Conservation (phyloP, 192 early-diverging fungal genomes). For the Backusella liffmaniae region DNA sequence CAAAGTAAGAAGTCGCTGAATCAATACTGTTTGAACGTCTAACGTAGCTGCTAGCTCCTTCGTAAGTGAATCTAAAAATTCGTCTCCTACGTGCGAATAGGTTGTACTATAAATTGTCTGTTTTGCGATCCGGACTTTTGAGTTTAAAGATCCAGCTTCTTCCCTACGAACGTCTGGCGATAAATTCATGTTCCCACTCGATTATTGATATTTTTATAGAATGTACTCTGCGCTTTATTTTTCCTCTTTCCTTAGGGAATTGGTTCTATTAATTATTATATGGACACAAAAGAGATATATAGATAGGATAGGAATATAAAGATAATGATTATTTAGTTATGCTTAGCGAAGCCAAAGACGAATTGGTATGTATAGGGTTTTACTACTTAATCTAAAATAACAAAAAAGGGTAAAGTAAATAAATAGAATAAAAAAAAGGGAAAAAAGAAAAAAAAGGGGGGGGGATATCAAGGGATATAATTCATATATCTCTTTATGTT, state of each 20-base stretch:
- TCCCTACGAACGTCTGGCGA: neutral
- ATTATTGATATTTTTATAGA: neutral
- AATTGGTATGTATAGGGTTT: neutral
- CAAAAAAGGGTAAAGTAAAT: neutral
- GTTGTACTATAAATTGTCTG: slow-evolving; percentile 22
- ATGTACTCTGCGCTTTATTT: neutral
- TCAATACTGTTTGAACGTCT: slow-evolving; percentile 19
- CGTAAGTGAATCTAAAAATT: slow-evolving; percentile 25
- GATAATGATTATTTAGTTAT: neutral
- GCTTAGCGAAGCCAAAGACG: neutral
- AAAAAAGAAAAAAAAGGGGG: neutral
- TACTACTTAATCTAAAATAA: neutral
- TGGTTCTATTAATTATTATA: neutral
- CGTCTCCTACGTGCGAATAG: slow-evolving; percentile 16
- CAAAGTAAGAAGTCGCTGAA: slow-evolving; percentile 20
- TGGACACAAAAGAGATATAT: neutral
- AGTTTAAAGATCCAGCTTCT: neutral
- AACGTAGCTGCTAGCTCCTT: slow-evolving; percentile 15
- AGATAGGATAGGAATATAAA: neutral
- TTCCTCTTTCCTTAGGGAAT: neutral
- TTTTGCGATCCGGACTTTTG: slow-evolving; percentile 3
- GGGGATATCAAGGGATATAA: neutral
- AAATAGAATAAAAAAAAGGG: neutral
- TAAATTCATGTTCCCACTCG: neutral
- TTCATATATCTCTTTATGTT: neutral